Conservation (phyloP, 371 early-diverging fungal genomes). For the Mortierella sp. region DNA sequence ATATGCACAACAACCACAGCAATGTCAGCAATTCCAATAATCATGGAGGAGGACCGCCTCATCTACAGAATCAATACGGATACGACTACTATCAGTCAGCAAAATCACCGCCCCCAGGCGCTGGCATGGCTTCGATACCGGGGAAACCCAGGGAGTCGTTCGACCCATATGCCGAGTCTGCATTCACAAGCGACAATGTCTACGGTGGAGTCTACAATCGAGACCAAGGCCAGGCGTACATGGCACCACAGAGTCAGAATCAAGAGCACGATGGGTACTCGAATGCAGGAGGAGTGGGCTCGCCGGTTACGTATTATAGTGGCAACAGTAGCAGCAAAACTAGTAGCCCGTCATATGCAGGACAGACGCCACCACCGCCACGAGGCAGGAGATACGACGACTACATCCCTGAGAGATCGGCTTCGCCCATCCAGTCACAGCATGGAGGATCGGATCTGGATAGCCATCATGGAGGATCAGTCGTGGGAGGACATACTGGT, state of each 20-base stretch:
- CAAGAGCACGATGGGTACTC: not conserved
- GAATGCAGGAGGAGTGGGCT: slow-evolving; percentile 13
- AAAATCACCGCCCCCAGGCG: slow-evolving; percentile 3
- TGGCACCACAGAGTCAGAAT: slow-evolving; percentile 2
- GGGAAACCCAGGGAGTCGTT: slow-evolving; percentile 9
- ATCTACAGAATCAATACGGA: slow-evolving; percentile 19
- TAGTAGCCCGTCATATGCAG: slow-evolving; percentile 9
- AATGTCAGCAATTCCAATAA: slow-evolving; percentile 11
- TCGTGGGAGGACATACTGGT: slow-evolving; percentile 15
- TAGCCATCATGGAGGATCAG: slow-evolving; percentile 12
- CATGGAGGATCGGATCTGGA: slow-evolving; percentile 34
- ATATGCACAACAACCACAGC: slow-evolving; percentile 15
- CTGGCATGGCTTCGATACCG: not conserved
- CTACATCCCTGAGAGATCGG: slow-evolving; percentile 24
- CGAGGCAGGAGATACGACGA: slow-evolving; percentile 32
- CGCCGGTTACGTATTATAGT: slow-evolving; percentile 23
- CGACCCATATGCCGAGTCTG: slow-evolving; percentile 43
- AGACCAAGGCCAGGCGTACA: slow-evolving; percentile 16
- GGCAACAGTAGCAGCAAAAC: slow-evolving; percentile 6
- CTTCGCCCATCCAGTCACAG: slow-evolving; percentile 44
- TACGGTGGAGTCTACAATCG: slow-evolving; percentile 24
- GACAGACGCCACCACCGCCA: slow-evolving; percentile 17
- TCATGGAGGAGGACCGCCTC: not conserved
- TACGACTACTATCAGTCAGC: slow-evolving; percentile 31
- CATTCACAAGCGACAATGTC: slow-evolving; percentile 33